These are phyloP conservation scores for Lobosporangium transversale DNA, from an alignment of 192 early-diverging fungal genomes.

Conservation along the genomic window DNA sequence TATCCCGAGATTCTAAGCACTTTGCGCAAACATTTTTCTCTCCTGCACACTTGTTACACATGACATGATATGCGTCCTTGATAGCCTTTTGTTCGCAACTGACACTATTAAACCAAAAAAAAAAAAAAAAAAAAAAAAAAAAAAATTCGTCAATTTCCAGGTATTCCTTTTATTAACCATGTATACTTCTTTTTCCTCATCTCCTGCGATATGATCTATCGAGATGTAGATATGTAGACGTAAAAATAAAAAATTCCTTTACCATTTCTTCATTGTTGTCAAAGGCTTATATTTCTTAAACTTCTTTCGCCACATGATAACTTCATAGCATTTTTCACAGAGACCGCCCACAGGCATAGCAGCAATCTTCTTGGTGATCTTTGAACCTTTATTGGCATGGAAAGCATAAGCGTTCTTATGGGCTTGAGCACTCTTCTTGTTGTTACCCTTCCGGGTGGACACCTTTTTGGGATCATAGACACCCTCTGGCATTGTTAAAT, in stretches of 20 bases:
- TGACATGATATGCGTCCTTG: constrained; percentile 94
- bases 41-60: constrained; percentile 88
- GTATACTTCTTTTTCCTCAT: too few species aligned
- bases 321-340: constrained; percentile 77
- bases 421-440: constrained; percentile 82
- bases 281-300: constrained; percentile 98
- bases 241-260: too few species aligned
- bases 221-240: too few species aligned
- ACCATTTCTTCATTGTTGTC: constrained; percentile 91
- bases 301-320: constrained; percentile 87
- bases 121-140: constrained; percentile 15
- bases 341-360: constrained; percentile 84
- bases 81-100: constrained; percentile 84
- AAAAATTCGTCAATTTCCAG: neutral
- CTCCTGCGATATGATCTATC: too few species aligned
- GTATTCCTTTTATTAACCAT: neutral
- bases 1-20: constrained; percentile 78
- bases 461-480: constrained; percentile 57
- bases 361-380: constrained; percentile 79
- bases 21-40: constrained; percentile 91
- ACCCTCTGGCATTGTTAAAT: constrained; percentile 8
- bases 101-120: constrained; percentile 52
- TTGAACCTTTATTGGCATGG: constrained; percentile 87
- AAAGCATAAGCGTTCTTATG: constrained; percentile 92
- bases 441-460: constrained; percentile 63